Base-by-base conservation (phyloP, 495 filamentous ascomycete species). In the Lindgomyces ingoldianus region DNA sequence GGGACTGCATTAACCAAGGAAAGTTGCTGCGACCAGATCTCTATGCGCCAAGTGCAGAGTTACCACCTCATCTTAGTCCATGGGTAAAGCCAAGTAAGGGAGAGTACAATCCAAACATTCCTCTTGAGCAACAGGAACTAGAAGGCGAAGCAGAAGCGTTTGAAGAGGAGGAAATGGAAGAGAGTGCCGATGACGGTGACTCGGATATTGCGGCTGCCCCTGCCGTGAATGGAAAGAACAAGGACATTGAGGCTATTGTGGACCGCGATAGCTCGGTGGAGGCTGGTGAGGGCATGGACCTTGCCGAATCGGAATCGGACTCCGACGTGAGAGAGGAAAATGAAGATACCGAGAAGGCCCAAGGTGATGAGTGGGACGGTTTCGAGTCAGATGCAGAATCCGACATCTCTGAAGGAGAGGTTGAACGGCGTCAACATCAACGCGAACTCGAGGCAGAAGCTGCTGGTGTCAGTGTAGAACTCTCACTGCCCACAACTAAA, bases 61-160 rank as follows among this genome's bases (percentile, higher is more conserved):
- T 98, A 30, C 94, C 94, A 16, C 92, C 94, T 3, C 94, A 98
- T 81, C 75, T 98, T 60, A 97, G 93, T 73, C 94, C 94, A 30
- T 98, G 95, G 85, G 92, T 98, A 46, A 93, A 96, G 81, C 79
- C 86, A 51, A 85, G 83, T 49, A 87, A 87, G 69, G 91, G 91
- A 54, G 85, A 81, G 61, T 98, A 98, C 77, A 95, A 98, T 72
- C 95, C 94, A 26, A 93, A 87, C 14, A 78, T 86, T 44, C 85
- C 89, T 33, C 79, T 96, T 42, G 88, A 87, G 45, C 83, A 82
- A 53, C 85, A 88, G 65, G 93, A 93, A 64, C 85, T 89, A 68
- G 88, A 93, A 68, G 89, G 85, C 18, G 91, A 96, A 73, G 91
- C 81, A 26, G 92, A 94, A 72, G 80, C 83, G 3, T 79, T 87